phyloP scores from a whole-genome alignment of 2,329 filamentous ascomycete species.

The Davidsoniella neocaledoniae region DNA sequence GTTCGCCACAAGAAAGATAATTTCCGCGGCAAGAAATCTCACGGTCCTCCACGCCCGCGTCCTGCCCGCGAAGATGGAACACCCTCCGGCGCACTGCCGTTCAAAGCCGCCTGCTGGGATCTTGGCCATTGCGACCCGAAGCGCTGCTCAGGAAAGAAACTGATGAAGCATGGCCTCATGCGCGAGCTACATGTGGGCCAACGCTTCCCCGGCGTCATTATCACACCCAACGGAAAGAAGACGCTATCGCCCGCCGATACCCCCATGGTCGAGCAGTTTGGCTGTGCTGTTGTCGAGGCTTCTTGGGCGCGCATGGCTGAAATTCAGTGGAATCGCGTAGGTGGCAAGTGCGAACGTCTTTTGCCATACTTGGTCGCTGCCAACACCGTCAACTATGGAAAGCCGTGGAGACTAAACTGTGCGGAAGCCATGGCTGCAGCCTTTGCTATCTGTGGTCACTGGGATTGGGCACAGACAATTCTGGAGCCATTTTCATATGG shows the following conservation, averaged over 20 bases:
- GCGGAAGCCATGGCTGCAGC: constrained; percentile 86
- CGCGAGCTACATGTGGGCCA: constrained; percentile 82
- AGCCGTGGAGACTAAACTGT: constrained; percentile 88
- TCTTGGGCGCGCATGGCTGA: constrained; percentile 90
- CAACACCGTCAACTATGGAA: constrained; percentile 94
- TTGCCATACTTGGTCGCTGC: constrained; percentile 91
- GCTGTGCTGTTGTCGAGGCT: constrained; percentile 91
- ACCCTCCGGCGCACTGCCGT: constrained; percentile 30
- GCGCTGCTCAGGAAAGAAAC: constrained; percentile 83
- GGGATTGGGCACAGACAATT: constrained; percentile 77
- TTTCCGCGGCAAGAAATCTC: constrained; percentile 57
- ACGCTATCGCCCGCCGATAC: constrained; percentile 70
- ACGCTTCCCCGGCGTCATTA: constrained; percentile 79
- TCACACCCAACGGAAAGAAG: constrained; percentile 84
- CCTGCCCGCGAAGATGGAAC: constrained; percentile 29
- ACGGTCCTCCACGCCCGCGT: constrained; percentile 38
- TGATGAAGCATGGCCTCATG: constrained; percentile 88
- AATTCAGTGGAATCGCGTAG: constrained; percentile 79
- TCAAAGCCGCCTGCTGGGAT: constrained; percentile 96
- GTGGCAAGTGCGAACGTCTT: constrained; percentile 79
- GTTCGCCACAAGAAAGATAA: constrained; percentile 93
- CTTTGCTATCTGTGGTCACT: constrained; percentile 81
- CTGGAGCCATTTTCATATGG: constrained; percentile 80
- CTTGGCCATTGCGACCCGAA: constrained; percentile 95
- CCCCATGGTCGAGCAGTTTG: constrained; percentile 68